Percentiles rank a stretch among this genome's conserved stretches.
These are phyloP conservation scores for Striga asiatica DNA, from an alignment of 257 asterid species.

Conservation along the genomic window DNA sequence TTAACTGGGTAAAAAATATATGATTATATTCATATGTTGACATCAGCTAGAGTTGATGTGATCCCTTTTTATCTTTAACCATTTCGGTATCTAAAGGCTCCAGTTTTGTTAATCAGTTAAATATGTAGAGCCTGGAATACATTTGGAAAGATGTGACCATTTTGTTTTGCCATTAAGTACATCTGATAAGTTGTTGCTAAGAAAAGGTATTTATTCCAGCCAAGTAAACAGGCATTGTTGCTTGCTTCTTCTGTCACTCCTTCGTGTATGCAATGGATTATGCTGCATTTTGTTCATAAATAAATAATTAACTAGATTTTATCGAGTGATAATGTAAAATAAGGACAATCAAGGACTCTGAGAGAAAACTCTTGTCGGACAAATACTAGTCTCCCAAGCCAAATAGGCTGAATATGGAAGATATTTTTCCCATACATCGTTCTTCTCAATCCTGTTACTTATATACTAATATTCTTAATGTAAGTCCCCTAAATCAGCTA, in stretches of 20 bases:
- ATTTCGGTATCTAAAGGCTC: background rate
- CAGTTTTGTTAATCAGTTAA: background rate
- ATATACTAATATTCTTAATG: too few relatives aligned
- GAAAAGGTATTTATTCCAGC: background rate
- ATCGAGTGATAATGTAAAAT: too few relatives aligned
- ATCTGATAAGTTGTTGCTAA: background rate
- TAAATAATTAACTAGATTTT: too few relatives aligned
- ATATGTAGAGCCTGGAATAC: background rate
- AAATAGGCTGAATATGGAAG: too few relatives aligned
- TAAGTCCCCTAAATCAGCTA: too few relatives aligned
- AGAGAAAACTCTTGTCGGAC: too few relatives aligned
- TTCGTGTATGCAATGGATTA: background rate
- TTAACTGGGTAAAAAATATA: background rate
- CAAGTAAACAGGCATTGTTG: background rate
- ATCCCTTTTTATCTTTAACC: background rate
- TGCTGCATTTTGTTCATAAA: background rate
- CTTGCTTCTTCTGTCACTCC: conserved; percentile 3
- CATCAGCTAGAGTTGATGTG: background rate
- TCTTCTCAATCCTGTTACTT: too few relatives aligned
- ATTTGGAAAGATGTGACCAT: background rate
- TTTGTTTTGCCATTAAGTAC: background rate
- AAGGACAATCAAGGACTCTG: too few relatives aligned
- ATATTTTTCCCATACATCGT: too few relatives aligned
- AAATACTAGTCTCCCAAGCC: too few relatives aligned
- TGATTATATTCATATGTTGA: background rate